phyloP scores from a whole-genome alignment of 2,329 filamentous ascomycete species.

The Alternaria atra region DNA sequence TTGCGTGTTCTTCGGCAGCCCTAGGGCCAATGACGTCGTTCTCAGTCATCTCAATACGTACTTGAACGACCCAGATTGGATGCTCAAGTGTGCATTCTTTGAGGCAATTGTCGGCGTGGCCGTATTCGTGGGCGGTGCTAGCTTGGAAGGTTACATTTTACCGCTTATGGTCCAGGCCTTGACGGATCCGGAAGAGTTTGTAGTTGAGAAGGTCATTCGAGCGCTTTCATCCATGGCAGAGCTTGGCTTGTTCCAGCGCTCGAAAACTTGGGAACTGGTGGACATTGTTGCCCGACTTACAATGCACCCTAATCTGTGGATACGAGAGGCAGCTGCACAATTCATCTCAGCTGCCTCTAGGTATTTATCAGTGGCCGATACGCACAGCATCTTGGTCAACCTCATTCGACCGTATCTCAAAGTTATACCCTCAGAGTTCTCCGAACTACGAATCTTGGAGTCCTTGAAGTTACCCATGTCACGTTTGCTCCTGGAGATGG shows the following conservation, averaged over 20 bases:
- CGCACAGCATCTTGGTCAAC: conserved; percentile 82
- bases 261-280: conserved; percentile 86
- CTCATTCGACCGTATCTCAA: conserved; percentile 85
- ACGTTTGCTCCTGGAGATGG: conserved; percentile 82
- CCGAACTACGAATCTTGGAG: conserved; percentile 79
- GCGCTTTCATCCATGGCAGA: conserved; percentile 89
- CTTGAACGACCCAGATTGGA: conserved; percentile 95
- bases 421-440: conserved; percentile 72
- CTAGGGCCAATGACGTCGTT: conserved; percentile 94
- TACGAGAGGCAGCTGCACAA: conserved; percentile 85
- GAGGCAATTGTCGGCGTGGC: conserved; percentile 94
- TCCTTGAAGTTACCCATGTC: conserved; percentile 83
- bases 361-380: conserved; percentile 80
- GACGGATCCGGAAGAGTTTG: conserved; percentile 91
- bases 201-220: conserved; percentile 88
- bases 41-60: conserved; percentile 97
- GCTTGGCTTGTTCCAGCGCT: conserved; percentile 84
- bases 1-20: conserved; percentile 92
- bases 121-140: conserved; percentile 86
- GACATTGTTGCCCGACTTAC: conserved; percentile 85
- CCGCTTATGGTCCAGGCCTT: conserved; percentile 95
- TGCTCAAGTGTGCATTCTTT: conserved; percentile 95
- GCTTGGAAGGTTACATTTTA: conserved; percentile 92
- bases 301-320: conserved; percentile 95
- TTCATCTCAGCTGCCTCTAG: conserved; percentile 81